Evolutionary conservation across 1,284 basidiomycete genomes (phyloP).

Genomic region (Erythrobasidium hasegawianum): DNA sequence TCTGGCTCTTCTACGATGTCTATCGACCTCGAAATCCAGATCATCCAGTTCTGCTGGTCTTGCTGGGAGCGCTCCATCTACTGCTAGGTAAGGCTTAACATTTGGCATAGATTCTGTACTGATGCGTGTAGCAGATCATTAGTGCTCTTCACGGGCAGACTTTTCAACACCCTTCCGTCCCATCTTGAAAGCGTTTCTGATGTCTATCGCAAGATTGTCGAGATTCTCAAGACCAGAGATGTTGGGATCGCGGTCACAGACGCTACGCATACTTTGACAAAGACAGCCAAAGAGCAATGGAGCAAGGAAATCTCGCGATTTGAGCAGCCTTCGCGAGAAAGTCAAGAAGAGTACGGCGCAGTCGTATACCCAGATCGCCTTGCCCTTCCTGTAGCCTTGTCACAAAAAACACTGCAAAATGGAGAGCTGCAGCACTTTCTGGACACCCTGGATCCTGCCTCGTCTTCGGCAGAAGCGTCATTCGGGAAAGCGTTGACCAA

Average conservation of each 20-base stretch:
- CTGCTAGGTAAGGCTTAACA: too few species aligned
- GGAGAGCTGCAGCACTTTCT: conserved; percentile 17
- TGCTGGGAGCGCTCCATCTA: too few species aligned
- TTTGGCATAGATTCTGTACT: not conserved
- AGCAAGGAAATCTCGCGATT: conserved; percentile 3
- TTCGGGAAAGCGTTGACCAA: conserved; percentile 49
- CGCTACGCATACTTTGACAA: conserved; percentile 1
- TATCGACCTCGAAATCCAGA: too few species aligned
- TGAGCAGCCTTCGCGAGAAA: conserved; percentile 3
- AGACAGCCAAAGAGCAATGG: conserved; percentile 3
- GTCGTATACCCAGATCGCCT: conserved; percentile 29
- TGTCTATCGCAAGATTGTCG: conserved; percentile 32
- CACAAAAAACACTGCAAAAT: not conserved
- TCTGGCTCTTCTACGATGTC: too few species aligned
- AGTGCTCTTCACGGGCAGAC: conserved; percentile 27
- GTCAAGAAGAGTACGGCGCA: conserved; percentile 23
- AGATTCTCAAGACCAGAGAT: conserved; percentile 6
- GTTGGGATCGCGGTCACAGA: conserved; percentile 23
- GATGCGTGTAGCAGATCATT: conserved; percentile 11
- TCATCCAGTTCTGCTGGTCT: too few species aligned
- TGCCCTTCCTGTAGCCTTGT: conserved; percentile 12
- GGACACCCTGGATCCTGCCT: not conserved
- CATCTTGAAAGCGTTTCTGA: conserved; percentile 38
- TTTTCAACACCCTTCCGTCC: conserved; percentile 35
- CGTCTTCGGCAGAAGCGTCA: conserved; percentile 42